A percentile compares a stretch with the other conserved stretches of the same genome.
Evolutionary conservation across 768 basidiomycete species (phyloP).

Genomic region (Chalciporus piperatus): DNA sequence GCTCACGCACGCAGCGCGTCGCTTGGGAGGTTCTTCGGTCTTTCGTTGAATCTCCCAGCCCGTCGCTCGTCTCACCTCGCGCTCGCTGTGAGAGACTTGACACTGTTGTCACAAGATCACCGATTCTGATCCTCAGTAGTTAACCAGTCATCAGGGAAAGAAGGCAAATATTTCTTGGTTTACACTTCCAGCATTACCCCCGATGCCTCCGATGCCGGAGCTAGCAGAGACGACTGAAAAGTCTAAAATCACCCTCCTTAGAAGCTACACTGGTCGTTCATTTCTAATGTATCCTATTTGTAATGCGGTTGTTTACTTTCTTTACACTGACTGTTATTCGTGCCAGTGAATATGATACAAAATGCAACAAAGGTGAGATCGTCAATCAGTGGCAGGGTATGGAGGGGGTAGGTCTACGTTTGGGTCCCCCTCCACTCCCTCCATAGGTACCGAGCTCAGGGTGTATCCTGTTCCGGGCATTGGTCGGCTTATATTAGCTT

Average conservation of each 20-base stretch:
- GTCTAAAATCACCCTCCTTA: conserved; percentile 9
- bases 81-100: background rate
- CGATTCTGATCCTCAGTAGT: background rate
- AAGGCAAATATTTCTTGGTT: conserved; percentile 28
- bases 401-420: conserved; percentile 20
- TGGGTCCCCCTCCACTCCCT: conserved; percentile 1
- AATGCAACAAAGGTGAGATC: background rate
- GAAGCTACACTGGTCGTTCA: background rate
- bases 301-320: background rate
- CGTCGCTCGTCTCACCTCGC: too few relatives aligned
- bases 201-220: conserved; percentile 27
- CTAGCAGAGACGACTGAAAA: conserved; percentile 12
- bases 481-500: background rate
- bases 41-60: too few relatives aligned
- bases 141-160: background rate
- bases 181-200: conserved; percentile 37
- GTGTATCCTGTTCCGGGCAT: conserved; percentile 30
- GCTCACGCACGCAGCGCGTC: too few relatives aligned
- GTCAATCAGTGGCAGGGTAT: conserved; percentile 11
- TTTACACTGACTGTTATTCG: background rate
- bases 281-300: background rate
- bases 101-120: background rate
- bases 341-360: conserved; percentile 9
- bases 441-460: conserved; percentile 1
- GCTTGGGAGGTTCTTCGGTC: too few relatives aligned